Percentiles rank a stretch among this genome's conserved stretches.
These are phyloP conservation scores for Saussurea involucrata DNA, from an alignment of 129 eudicot genomes.

Conservation along the genomic window DNA sequence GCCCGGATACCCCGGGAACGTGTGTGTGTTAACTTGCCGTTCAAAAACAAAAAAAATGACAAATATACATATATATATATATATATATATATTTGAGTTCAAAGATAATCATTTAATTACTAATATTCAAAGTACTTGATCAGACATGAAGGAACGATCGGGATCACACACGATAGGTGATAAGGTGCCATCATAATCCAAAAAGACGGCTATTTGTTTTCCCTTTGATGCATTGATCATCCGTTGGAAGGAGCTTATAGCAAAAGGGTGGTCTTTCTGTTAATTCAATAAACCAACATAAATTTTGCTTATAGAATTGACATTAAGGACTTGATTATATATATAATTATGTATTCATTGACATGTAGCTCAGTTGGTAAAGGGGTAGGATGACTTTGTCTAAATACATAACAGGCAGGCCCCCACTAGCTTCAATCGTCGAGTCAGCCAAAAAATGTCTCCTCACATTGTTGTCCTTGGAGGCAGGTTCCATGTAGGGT, in stretches of 20 bases:
- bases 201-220: conserved; percentile 57
- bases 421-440: no score
- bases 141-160: conserved; percentile 80
- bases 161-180: conserved; percentile 82
- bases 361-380: no score
- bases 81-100: background rate
- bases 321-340: background rate
- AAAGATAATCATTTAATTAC: background rate
- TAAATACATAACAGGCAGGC: no score
- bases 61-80: no score
- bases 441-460: no score
- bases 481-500: no score
- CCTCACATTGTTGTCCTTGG: no score
- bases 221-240: conserved; percentile 44
- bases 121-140: conserved; percentile 33
- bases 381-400: no score
- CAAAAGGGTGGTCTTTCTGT: conserved; percentile 70
- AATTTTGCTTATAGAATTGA: background rate
- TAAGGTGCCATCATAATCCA: conserved; percentile 85
- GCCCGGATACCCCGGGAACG: no score
- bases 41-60: no score
- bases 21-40: no score
- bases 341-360: no score
- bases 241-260: conserved; percentile 40
- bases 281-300: background rate